Percentiles rank a stretch among this genome's conserved stretches.
These are phyloP conservation scores for Phoma sp. DNA, from an alignment of 2,329 filamentous ascomycete genomes.

Conservation along the genomic window DNA sequence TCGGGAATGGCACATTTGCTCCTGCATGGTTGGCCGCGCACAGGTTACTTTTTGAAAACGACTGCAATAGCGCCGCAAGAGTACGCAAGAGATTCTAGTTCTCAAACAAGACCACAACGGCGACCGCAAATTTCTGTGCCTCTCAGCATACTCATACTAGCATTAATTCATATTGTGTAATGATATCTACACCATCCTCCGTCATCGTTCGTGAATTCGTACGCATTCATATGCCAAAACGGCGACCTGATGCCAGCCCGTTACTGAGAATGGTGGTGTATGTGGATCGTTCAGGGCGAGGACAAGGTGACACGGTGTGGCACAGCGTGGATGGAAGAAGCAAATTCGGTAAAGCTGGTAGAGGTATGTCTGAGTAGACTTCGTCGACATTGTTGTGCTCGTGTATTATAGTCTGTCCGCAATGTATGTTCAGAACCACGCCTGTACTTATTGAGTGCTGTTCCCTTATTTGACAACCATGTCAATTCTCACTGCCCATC, in stretches of 20 bases:
- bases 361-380: too few species aligned
- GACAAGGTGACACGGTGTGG: neutral
- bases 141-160: neutral
- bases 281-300: too few species aligned
- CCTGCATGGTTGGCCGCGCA: too few species aligned
- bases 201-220: too few species aligned
- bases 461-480: neutral
- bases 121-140: neutral
- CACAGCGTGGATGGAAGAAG: neutral
- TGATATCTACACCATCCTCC: neutral
- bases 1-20: neutral
- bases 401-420: too few species aligned
- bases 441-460: too few species aligned
- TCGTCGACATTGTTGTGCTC: too few species aligned
- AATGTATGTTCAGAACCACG: too few species aligned
- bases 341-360: neutral
- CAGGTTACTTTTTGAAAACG: neutral
- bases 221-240: too few species aligned
- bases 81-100: neutral
- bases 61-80: neutral
- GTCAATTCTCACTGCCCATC: neutral
- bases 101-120: neutral
- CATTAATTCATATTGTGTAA: neutral
- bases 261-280: too few species aligned
- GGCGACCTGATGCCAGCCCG: too few species aligned